These are phyloP conservation scores for Hippophae tibetana DNA, from an alignment of 306 rosid genomes.

Conservation along the genomic window DNA sequence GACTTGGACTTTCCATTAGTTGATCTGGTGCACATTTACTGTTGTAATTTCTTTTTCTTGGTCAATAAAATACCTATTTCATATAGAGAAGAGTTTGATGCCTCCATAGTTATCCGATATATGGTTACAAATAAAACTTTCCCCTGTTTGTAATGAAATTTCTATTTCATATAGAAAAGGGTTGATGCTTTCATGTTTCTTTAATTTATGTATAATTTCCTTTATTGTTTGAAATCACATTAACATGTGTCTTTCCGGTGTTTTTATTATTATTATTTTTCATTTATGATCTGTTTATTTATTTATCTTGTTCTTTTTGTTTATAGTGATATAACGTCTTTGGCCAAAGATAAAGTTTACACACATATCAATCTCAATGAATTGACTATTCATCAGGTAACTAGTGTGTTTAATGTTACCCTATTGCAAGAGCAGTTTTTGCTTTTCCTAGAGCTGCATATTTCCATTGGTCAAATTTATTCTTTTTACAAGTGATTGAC, in stretches of 20 bases:
- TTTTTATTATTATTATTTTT: background rate
- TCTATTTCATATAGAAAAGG: too few species aligned
- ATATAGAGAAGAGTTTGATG: too few species aligned
- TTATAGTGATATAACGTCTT: conserved; percentile 89
- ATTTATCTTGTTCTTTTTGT: background rate
- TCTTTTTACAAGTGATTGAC: too few species aligned
- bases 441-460: too few species aligned
- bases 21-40: background rate
- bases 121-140: too few species aligned
- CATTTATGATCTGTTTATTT: background rate
- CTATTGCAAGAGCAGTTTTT: too few species aligned
- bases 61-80: too few species aligned
- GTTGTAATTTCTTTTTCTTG: too few species aligned
- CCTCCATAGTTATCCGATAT: too few species aligned
- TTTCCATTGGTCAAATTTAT: too few species aligned
- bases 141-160: too few species aligned
- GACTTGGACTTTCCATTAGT: background rate
- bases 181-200: background rate
- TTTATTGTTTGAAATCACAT: background rate
- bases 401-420: too few species aligned
- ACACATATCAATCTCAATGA: conserved; percentile 84
- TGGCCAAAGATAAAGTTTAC: conserved; percentile 94
- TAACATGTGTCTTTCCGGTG: conserved; percentile 4
- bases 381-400: conserved; percentile 91
- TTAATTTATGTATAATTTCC: background rate